Base-by-base conservation (phyloP, 768 basidiomycete genomes). In the Suillus spraguei region DNA sequence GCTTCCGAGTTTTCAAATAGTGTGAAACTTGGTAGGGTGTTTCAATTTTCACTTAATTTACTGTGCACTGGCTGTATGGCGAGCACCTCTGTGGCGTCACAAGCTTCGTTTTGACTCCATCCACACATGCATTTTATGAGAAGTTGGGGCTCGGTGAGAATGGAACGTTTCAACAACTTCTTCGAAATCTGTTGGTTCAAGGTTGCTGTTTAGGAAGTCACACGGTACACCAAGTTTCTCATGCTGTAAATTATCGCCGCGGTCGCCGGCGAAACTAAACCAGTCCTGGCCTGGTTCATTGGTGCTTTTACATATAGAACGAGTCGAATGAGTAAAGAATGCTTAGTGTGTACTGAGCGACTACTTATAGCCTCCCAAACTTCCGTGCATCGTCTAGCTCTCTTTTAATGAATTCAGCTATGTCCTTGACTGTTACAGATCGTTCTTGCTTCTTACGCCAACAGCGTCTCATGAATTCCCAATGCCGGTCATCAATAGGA, bases 381-480 rank as follows among this genome's bases (percentile, higher is more conserved):
- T 55, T 50, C 50, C n/a, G 52, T 60, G 44, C 35, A 33, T 33
- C 49, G 3, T 46, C 59, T 20, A 59, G 33, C 8, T 58, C 53
- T 14, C 6, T 28, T 53, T 35, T 24, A 20, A 35, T 16, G 36
- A 60, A 52, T 22, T 17, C 14, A 7, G 28, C 54, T 35, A 64
- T 42, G 9, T 50, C 52, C 33, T 42, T 38, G 5, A 35, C 16
- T 13, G n/a, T 17, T 3, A 28, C 55, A 47, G 3, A 20, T 56
- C 62, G 20, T 17, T 65, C 42, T 41, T 49, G 36, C 11, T 50
- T 39, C 16, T 35, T 5, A 22, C 59, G 24, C 60, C 64, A 59
- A 49, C 65, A 66, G 32, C 46, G 22, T 38, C 46, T 55, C 44
- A 66, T 64, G 24, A 66, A 61, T 14, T 61, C 36, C 46, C 46